Evolutionary conservation across 1,139 yeast species (phyloP), one percentile per base, ranked within the genome.

Genomic region (Yamadazyma siamensis): DNA sequence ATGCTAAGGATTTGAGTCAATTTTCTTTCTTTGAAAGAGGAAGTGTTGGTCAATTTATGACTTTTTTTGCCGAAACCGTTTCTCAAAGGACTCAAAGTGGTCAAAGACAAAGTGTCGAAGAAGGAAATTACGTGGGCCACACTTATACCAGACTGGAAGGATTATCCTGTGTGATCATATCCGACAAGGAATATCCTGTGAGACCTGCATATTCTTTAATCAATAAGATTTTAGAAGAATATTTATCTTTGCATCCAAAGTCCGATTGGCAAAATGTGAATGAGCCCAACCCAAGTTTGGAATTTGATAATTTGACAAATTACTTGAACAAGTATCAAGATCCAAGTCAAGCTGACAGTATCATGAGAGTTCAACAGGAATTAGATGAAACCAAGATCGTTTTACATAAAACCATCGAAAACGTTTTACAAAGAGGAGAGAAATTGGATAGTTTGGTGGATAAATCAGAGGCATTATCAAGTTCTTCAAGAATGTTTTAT

Each of bases 351-450:
- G 97, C 98, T 0, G 99, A 91, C 54, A 83, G 96, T 11, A 81
- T 91, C 44, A 82, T 91, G 95, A 85, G 83, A 59, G 98, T 91
- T 21, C 98, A 94, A 65, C 95, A 88, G 54, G 98, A 91, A 60
- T 75, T 91, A 49, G 98, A 94, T 60, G 98, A 94, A 55, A 91
- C 98, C 25, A 94, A 91, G 71, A 87, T 89, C 48, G 96, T 89
- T 24, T 70, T 91, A 51, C 97, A 91, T 63, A 88, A 91, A 66
- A 88, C 97, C 27, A 91, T 91, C 47, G 97, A 94, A 59, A 75
- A 84, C 41, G 96, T 94, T 13, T 72, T 91, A 50, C 95, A 87
- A 56, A 80, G 99, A 56, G 98, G 98, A 27, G 99, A 91, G 61
- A 88, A 88, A 54, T 74, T 91, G 52, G 98, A 91, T 54, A 75